These are phyloP conservation scores for Fusarium albidum DNA, from an alignment of 2,329 filamentous ascomycete genomes.

Conservation along the genomic window DNA sequence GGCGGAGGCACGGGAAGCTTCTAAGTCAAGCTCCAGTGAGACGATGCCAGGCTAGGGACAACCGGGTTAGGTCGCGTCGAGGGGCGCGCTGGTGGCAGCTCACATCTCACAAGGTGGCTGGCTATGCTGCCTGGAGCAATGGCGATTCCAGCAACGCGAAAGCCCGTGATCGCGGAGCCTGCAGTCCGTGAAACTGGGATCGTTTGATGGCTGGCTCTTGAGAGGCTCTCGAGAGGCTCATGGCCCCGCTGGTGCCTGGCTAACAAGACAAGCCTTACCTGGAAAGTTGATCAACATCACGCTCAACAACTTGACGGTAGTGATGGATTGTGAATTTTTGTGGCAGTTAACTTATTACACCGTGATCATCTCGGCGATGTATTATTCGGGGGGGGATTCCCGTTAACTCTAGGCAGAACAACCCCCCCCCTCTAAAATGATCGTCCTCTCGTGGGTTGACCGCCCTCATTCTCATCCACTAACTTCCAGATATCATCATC, in stretches of 20 bases:
- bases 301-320: conserved; percentile 5
- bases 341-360: background rate
- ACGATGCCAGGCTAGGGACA: conserved; percentile 14
- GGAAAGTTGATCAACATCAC: conserved; percentile 15
- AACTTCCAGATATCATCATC: too few relatives aligned
- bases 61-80: conserved; percentile 20
- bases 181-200: background rate
- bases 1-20: background rate
- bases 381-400: conserved; percentile 5
- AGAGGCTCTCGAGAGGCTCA: background rate
- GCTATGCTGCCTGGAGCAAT: conserved; percentile 37
- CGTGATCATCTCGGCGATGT: conserved; percentile 15
- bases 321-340: conserved; percentile 29
- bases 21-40: conserved; percentile 5
- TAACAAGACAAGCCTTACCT: background rate
- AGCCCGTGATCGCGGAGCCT: conserved; percentile 30
- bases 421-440: too few relatives aligned
- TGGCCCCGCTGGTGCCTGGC: conserved; percentile 38
- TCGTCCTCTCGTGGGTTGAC: background rate
- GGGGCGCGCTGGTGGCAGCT: conserved; percentile 21
- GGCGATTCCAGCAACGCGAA: conserved; percentile 30
- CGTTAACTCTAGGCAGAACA: conserved; percentile 25
- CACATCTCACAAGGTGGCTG: conserved; percentile 20
- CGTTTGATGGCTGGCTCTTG: background rate
- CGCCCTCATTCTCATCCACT: background rate